phyloP scores from a whole-genome alignment of 106 monocot species.

The Xerophyta viscosa region DNA sequence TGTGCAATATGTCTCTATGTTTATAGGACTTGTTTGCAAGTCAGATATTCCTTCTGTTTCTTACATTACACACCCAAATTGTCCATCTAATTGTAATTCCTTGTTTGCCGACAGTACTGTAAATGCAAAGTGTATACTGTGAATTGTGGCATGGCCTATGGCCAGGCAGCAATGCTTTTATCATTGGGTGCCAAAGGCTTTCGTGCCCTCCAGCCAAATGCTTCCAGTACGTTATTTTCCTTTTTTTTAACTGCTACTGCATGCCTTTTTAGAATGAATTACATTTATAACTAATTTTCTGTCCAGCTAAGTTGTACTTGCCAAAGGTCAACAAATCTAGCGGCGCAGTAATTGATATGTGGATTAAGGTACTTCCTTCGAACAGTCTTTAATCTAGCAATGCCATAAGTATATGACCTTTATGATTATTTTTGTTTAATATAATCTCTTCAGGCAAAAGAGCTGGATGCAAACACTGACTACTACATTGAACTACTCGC shows the following conservation, averaged over 20 bases:
- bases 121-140: conserved; percentile 90
- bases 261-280: background rate
- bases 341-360: conserved; percentile 92
- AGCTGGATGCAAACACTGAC: conserved; percentile 85
- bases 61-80: too few species aligned
- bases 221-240: conserved; percentile 47
- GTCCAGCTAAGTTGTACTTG: conserved; percentile 83
- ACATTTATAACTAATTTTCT: background rate
- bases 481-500: conserved; percentile 76
- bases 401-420: too few species aligned
- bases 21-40: too few species aligned
- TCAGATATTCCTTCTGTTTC: too few species aligned
- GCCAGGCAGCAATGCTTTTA: conserved; percentile 91
- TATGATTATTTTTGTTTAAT: background rate
- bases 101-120: conserved; percentile 68
- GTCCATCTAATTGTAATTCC: too few species aligned
- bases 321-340: conserved; percentile 87
- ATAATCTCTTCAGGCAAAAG: conserved; percentile 59
- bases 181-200: conserved; percentile 78
- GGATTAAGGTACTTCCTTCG: conserved; percentile 78
- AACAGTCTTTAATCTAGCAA: too few species aligned
- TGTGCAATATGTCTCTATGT: too few species aligned
- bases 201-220: conserved; percentile 83
- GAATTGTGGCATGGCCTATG: conserved; percentile 94
- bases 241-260: background rate